Percentiles rank a stretch among this genome's conserved stretches.
phyloP scores from a whole-genome alignment of 441 rosid genomes.

The Populus hybrid region DNA sequence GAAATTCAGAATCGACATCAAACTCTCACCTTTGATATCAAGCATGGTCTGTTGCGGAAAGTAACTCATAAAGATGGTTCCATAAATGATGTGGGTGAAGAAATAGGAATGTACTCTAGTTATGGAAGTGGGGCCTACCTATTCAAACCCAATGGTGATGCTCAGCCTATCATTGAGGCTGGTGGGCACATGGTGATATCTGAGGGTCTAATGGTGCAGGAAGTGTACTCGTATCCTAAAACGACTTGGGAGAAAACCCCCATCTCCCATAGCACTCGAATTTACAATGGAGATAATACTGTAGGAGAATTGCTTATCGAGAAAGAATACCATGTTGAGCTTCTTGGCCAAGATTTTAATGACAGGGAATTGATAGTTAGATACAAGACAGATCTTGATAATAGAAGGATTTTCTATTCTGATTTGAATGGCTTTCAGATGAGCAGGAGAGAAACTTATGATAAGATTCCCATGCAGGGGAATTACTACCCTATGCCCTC shows the following conservation, averaged over 20 bases:
- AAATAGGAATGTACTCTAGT: constrained; percentile 77
- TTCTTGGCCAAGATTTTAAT: constrained; percentile 56
- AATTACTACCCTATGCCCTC: no score
- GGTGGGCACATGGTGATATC: constrained; percentile 31
- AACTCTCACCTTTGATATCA: constrained; percentile 62
- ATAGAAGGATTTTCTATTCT: constrained; percentile 64
- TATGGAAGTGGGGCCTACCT: constrained; percentile 88
- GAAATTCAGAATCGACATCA: constrained; percentile 74
- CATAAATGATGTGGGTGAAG: constrained; percentile 56
- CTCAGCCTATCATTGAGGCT: constrained; percentile 54
- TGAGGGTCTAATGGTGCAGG: no score
- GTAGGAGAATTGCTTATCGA: constrained; percentile 64
- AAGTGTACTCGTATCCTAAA: no score
- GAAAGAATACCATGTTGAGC: constrained; percentile 96
- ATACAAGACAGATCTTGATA: constrained; percentile 74
- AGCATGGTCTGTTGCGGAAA: constrained; percentile 63
- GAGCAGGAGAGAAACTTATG: constrained; percentile 14
- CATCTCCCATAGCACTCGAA: constrained; percentile 72
- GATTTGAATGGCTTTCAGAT: constrained; percentile 98
- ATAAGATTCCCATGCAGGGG: no score
- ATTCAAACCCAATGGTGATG: constrained; percentile 76
- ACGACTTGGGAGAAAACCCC: constrained; percentile 40
- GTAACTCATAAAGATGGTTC: constrained; percentile 48
- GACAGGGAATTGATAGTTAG: constrained; percentile 85
- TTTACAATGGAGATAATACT: constrained; percentile 58